Conservation (phyloP, 2,329 filamentous ascomycete species). For the Drechslerella dactyloides region DNA sequence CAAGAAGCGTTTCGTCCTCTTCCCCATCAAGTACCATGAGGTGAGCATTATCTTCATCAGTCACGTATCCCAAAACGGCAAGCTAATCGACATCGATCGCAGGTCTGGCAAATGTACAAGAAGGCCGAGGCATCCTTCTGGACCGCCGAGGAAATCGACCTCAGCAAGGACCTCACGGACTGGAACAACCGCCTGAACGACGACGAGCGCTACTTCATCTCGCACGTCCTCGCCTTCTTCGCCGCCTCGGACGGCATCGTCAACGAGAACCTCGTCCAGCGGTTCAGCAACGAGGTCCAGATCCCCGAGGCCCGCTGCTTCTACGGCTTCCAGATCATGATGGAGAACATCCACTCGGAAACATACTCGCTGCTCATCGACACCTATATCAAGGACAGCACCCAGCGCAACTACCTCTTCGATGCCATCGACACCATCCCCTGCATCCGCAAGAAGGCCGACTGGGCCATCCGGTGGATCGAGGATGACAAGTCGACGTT, state of each 20-base stretch:
- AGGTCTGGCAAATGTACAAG: constrained; percentile 99
- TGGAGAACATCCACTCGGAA: constrained; percentile 99
- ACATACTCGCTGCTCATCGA: constrained; percentile 99
- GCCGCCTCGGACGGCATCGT: constrained; percentile 98
- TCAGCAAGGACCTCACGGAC: constrained; percentile 98
- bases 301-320: constrained; percentile 98
- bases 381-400: constrained; percentile 97
- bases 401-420: constrained; percentile 92
- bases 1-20: constrained; percentile 92
- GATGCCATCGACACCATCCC: constrained; percentile 99
- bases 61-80: constrained; percentile 34
- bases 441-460: constrained; percentile 97
- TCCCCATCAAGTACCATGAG: constrained; percentile 99
- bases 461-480: constrained; percentile 97
- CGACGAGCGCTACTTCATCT: constrained; percentile 97
- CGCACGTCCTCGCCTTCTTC: constrained; percentile 98
- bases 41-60: constrained; percentile 65
- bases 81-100: constrained; percentile 51
- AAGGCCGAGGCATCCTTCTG: constrained; percentile 99
- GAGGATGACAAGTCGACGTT: constrained; percentile 91
- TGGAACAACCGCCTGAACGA: constrained; percentile 98
- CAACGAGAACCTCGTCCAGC: constrained; percentile 98
- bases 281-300: constrained; percentile 96
- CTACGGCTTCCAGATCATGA: constrained; percentile 99
- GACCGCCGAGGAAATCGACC: constrained; percentile 98